Conservation (phyloP, 139 green algal species). For the Yamagishiella unicocca region DNA sequence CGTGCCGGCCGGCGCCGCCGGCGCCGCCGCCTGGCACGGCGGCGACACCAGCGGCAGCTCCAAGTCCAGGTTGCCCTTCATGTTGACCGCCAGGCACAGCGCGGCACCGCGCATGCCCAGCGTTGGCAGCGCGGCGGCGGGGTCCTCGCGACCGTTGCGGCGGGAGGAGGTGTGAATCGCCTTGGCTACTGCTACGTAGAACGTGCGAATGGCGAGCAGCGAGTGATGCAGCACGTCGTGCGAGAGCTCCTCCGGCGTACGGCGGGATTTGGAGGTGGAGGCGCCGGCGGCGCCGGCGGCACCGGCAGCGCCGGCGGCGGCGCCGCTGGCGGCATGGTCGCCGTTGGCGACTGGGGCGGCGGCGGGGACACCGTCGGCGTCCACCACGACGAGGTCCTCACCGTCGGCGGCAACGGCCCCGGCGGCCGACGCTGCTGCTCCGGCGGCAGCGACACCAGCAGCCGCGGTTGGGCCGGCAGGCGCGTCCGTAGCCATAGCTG, state of each 20-base stretch:
- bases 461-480: background rate
- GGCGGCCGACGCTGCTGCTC: background rate
- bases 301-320: constrained; percentile 32
- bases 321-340: background rate
- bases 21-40: background rate
- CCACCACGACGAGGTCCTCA: background rate
- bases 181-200: constrained; percentile 85
- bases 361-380: background rate
- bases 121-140: constrained; percentile 46
- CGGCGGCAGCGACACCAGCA: constrained; percentile 1
- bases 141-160: constrained; percentile 50
- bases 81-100: constrained; percentile 75
- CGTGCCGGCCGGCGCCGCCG: background rate
- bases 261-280: constrained; percentile 52
- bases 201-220: constrained; percentile 72
- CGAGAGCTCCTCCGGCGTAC: constrained; percentile 74
- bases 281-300: constrained; percentile 17
- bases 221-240: constrained; percentile 84
- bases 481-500: constrained; percentile 27
- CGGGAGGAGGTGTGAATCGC: constrained; percentile 81
- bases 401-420: background rate
- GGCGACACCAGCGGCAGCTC: constrained; percentile 46
- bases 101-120: constrained; percentile 72
- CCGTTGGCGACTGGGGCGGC: background rate
- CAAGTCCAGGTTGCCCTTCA: constrained; percentile 73